Conservation (phyloP, 2,329 filamentous ascomycete species). For the Dendrostoma leiphaemia region DNA sequence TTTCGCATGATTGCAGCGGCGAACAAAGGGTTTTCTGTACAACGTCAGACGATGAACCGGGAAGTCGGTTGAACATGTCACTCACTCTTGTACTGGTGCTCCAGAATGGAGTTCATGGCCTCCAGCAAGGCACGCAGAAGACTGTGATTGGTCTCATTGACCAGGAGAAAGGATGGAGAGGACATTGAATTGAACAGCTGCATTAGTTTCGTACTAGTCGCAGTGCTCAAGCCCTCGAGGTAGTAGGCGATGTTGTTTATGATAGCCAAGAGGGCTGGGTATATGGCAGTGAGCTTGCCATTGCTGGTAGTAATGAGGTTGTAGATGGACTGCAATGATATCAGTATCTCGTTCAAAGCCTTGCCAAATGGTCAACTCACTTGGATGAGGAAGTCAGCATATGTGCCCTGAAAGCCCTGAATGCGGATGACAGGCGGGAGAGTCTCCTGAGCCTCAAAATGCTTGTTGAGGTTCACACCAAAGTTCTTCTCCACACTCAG, state of each 20-base stretch:
- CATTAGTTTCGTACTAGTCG: slow-evolving; percentile 77
- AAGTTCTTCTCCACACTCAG: slow-evolving; percentile 91
- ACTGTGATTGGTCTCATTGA: slow-evolving; percentile 86
- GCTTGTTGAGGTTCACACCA: slow-evolving; percentile 83
- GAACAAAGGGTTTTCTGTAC: slow-evolving; percentile 73
- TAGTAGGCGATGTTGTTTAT: slow-evolving; percentile 92
- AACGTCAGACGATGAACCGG: slow-evolving; percentile 15
- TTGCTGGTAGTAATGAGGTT: slow-evolving; percentile 88
- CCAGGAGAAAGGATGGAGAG: slow-evolving; percentile 84
- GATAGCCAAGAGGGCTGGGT: slow-evolving; percentile 86
- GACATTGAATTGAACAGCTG: slow-evolving; percentile 92
- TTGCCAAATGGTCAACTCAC: slow-evolving; percentile 46
- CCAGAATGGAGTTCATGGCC: slow-evolving; percentile 84
- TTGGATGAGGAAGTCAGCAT: slow-evolving; percentile 91
- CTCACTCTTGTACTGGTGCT: slow-evolving; percentile 80
- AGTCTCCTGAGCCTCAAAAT: slow-evolving; percentile 84
- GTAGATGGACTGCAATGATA: slow-evolving; percentile 70
- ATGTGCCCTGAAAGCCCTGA: slow-evolving; percentile 80
- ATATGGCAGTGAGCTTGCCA: slow-evolving; percentile 85
- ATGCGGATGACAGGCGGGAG: slow-evolving; percentile 80
- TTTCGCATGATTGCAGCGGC: slow-evolving; percentile 78
- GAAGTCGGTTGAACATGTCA: slow-evolving; percentile 11
- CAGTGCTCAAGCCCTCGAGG: slow-evolving; percentile 70
- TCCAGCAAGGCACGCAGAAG: slow-evolving; percentile 81
- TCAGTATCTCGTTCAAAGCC: slow-evolving; percentile 25